A percentile compares a stretch with the other conserved stretches of the same genome.
Conservation (phyloP, 306 rosid genomes). For the Mucuna pruriens region DNA sequence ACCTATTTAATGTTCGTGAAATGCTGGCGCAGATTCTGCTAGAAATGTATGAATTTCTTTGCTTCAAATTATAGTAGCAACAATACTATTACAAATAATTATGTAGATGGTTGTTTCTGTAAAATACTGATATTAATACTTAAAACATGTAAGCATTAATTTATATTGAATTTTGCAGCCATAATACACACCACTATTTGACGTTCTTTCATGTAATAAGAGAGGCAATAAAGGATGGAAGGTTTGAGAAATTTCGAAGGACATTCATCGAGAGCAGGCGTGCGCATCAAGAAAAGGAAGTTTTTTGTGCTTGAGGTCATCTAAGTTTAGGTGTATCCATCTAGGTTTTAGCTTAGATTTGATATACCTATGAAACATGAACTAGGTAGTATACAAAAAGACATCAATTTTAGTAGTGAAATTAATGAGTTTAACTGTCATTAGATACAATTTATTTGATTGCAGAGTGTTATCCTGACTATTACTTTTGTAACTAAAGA, state of each 20-base stretch:
- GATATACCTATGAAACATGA: no score
- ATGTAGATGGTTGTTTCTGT: background rate
- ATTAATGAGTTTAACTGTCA: background rate
- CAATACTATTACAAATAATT: background rate
- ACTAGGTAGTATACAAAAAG: no score
- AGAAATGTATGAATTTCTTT: constrained; percentile 65
- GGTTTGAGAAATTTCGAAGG: constrained; percentile 67
- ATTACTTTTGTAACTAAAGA: background rate
- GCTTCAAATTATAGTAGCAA: background rate
- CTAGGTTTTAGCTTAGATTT: no score
- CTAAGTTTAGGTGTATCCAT: no score
- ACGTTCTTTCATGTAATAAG: constrained; percentile 74
- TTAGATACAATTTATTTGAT: background rate
- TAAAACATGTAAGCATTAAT: no score
- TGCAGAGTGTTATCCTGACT: background rate
- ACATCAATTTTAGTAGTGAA: no score
- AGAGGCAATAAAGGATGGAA: constrained; percentile 76
- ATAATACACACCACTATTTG: constrained; percentile 87
- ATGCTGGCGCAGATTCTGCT: constrained; percentile 92
- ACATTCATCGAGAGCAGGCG: constrained; percentile 63
- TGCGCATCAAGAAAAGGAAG: constrained; percentile 46
- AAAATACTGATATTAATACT: no score
- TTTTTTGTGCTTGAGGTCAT: constrained; percentile 45
- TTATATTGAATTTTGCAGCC: constrained; percentile 69
- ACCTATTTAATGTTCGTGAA: constrained; percentile 88